Percentiles rank a stretch among this genome's conserved stretches.
Conservation (phyloP, 2,329 filamentous ascomycete genomes). For the Didymella glomerata region DNA sequence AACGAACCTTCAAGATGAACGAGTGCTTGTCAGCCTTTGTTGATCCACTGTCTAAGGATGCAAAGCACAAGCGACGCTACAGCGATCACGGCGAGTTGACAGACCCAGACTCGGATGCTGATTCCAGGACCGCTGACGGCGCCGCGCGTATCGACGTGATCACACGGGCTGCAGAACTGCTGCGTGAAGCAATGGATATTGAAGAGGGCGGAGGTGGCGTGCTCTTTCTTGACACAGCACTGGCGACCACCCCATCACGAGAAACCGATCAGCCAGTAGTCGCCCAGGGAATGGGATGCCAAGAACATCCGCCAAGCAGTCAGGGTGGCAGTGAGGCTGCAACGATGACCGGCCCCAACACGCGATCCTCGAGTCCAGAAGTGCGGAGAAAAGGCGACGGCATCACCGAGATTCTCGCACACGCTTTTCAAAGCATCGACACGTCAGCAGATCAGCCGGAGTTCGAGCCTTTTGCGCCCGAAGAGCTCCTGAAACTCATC, state of each 20-base stretch:
- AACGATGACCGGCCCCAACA: neutral
- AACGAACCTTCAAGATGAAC: slow-evolving; percentile 37
- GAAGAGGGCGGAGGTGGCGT: slow-evolving; percentile 60
- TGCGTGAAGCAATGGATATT: slow-evolving; percentile 59
- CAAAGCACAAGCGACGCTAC: slow-evolving; percentile 1
- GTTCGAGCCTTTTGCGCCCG: slow-evolving; percentile 51
- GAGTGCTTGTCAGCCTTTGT: slow-evolving; percentile 37
- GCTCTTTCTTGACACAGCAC: slow-evolving; percentile 51
- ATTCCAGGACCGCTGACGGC: slow-evolving; percentile 33
- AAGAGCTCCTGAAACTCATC: slow-evolving; percentile 52
- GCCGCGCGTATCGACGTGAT: slow-evolving; percentile 56
- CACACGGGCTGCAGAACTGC: slow-evolving; percentile 57
- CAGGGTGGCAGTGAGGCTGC: neutral
- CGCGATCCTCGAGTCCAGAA: slow-evolving; percentile 26
- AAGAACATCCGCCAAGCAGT: neutral
- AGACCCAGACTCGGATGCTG: slow-evolving; percentile 6
- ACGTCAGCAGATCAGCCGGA: slow-evolving; percentile 49
- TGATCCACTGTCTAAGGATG: slow-evolving; percentile 22
- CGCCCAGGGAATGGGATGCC: neutral
- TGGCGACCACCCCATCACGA: slow-evolving; percentile 7
- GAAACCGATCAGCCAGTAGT: neutral
- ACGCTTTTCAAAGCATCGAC: slow-evolving; percentile 28
- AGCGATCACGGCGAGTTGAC: slow-evolving; percentile 10
- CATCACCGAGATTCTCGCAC: slow-evolving; percentile 54
- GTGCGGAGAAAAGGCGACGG: slow-evolving; percentile 36